Evolutionary conservation across 2,329 filamentous ascomycete genomes (phyloP), one percentile per base, ranked within the genome.

Genomic region (Aspergillus costaricaensis): DNA sequence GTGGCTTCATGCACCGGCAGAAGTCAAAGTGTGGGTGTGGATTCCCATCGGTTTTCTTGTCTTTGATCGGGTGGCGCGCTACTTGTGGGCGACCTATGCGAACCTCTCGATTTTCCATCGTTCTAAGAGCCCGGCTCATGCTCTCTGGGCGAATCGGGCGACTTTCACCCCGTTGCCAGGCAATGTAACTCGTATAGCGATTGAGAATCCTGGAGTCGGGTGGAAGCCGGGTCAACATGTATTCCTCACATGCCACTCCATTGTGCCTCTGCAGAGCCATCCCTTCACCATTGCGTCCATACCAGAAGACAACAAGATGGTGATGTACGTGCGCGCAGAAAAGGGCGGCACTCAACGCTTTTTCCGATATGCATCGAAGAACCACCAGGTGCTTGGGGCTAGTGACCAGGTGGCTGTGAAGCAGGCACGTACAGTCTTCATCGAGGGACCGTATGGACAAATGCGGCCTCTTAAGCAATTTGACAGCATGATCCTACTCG

Each of bases 201-300:
- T 89, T 48, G 68, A 76, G 1, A 79, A 85, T 21, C 83, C 84
- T 1, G 80, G 82, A 2, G 79, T 88, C 54, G 74, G 69, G 17
- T 90, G 87, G 87, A 79, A 72, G 27, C 80, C 87, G 3, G 87
- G 87, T 1, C 86, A 89, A 62, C 86, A 89, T 68, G 80, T 85
- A 0, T 87, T 88, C 65, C 74, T 89, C 2, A 83, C 83, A 5
- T 87, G 79, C 66, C 86, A 83, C 66, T 79, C 78, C 0, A 70
- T 87, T 39, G 79, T 80, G 17, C 85, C 85, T 0, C 72, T 89
- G 2, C 85, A 88, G 67, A 83, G 82, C 23, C 87, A 90, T 64
- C 87, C 87, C 0, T 89, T 89, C 67, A 88, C 86, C 1, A 85
- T 89, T 60, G 76, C 83, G 2, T 85, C 83, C 1, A 77, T 87